These are phyloP conservation scores for Kuraishia floccosa DNA, from an alignment of 805 yeast genomes.

Conservation along the genomic window DNA sequence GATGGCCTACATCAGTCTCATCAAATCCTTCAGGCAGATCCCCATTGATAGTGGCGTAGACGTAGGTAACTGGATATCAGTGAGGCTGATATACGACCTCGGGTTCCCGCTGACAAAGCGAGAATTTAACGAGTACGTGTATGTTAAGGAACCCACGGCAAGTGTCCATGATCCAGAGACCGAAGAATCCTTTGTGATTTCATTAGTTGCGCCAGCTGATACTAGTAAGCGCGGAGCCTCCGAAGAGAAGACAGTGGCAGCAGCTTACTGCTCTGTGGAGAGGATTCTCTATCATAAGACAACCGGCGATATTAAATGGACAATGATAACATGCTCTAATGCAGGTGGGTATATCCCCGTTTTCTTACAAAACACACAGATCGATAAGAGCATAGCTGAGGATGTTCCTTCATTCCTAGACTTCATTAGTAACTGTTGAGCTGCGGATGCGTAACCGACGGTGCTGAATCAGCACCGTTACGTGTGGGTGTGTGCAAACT, in stretches of 20 bases:
- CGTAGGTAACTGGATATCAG: slow-evolving; percentile 17
- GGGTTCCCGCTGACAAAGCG: slow-evolving; percentile 23
- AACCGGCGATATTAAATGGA: slow-evolving; percentile 16
- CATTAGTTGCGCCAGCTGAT: not conserved
- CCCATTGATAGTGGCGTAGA: too few species aligned
- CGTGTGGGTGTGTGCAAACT: too few species aligned
- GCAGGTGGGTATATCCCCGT: slow-evolving; percentile 28
- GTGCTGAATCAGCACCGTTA: too few species aligned
- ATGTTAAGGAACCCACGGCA: slow-evolving; percentile 11
- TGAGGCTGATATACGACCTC: slow-evolving; percentile 21
- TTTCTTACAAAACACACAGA: slow-evolving; percentile 25
- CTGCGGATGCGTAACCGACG: too few species aligned
- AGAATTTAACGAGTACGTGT: slow-evolving; percentile 23
- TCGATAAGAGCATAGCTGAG: slow-evolving; percentile 23
- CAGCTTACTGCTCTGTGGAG: slow-evolving; percentile 24
- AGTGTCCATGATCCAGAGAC: not conserved
- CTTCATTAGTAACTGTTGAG: slow-evolving; percentile 1
- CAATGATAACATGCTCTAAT: slow-evolving; percentile 25
- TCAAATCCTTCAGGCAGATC: too few species aligned
- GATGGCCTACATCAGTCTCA: too few species aligned
- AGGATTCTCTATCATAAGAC: slow-evolving; percentile 12
- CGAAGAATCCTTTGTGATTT: not conserved
- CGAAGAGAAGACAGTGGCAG: slow-evolving; percentile 14
- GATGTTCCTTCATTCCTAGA: slow-evolving; percentile 24
- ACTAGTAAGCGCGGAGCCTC: slow-evolving; percentile 2